Evolutionary conservation across 2,329 filamentous ascomycete genomes (phyloP), one percentile per base, ranked within the genome.

Genomic region (Onygenales sp.): DNA sequence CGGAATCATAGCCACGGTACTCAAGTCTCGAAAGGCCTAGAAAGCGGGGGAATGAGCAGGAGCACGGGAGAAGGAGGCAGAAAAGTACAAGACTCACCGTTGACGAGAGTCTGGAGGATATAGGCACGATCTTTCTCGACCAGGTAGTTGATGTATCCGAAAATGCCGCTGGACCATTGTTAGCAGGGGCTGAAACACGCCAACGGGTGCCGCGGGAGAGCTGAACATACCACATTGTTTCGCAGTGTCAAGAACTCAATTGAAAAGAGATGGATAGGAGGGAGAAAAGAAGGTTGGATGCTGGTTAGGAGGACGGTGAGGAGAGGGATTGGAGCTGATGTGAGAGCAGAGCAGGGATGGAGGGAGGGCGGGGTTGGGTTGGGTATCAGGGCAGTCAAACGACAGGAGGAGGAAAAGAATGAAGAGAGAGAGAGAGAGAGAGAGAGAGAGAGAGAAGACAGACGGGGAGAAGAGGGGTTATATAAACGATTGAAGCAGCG

Each of bases 71-170:
- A 33, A 21, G 32, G 3, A 39, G 2, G 14, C 35, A 33, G 35
- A 14, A 39, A 47, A n/a, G 7, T 35, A 49, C 39, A 57, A 51
- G 42, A 76, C 85, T 74, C 75, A 90, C 90, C 92, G 78, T 97
- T 96, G 73, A 96, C 87, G 64, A 98, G 81, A 59, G 92, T 97
- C 72, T 96, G 85, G 69, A 97, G 81, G 72, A 97, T 95, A 77
- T 87, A 94, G 76, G 89, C 91, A 73, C 93, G 84, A 78, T 97
- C 92, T 83, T 95, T 96, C 82, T 97, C 93, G 72, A 97, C 90
- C 72, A 97, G 79, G 77, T 97, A 97, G 80, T 97, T 97, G 79
- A 97, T 89, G 81, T 97, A 97, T 67, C 92, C 92, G 78, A 97
- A 94, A 75, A 93, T 94, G 74, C 89, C 89, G 85, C 88, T 92